Evolutionary conservation across 2,329 filamentous ascomycete species (phyloP), one percentile per base, ranked within the genome.

Genomic region (Colletotrichum chrysophilum): DNA sequence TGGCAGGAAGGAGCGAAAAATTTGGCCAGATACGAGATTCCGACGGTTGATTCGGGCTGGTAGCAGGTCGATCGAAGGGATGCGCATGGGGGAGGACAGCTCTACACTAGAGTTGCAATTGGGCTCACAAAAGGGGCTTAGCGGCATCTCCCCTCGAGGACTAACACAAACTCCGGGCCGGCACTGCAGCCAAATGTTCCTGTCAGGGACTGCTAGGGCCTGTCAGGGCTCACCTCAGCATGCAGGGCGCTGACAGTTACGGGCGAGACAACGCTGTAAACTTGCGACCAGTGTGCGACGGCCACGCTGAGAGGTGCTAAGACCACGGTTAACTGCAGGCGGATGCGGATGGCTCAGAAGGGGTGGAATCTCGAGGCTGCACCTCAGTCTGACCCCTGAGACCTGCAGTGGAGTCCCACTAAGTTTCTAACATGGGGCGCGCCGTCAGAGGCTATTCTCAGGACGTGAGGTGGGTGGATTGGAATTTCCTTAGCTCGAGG

Each of bases 21-120:
- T 64, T 76, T 76, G 70, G 71, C 71, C 71, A 76, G 71, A 71
- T 76, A 76, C 71, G 71, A 75, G 66, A 48, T 66, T 76, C 74
- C 66, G 48, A 66, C 60, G 52, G 66, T 62, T 32, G 58, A 62
- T 52, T 52, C 58, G 58, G 71, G 48, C 60, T 28, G 74, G 43
- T 71, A 69, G 60, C 60, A 34, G 69, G 48, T 68, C 70, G 30
- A 66, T 75, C 66, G 43, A 76, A 74, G 74, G 74, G 74, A 75
- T 61, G 71, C 71, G 74, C 74, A 58, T 60, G 43, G 70, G 65
- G 52, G 74, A 68, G 74, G 70, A 76, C 74, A 76, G 74, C 74
- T 74, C 70, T 69, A 65, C 74, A 69, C 64, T 65, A 61, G 36
- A 73, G 73, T 73, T 74, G 36, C 74, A 66, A 12, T 55, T 61